Base-by-base conservation (phyloP, 345 rosid genomes). In the Turritis glabra region DNA sequence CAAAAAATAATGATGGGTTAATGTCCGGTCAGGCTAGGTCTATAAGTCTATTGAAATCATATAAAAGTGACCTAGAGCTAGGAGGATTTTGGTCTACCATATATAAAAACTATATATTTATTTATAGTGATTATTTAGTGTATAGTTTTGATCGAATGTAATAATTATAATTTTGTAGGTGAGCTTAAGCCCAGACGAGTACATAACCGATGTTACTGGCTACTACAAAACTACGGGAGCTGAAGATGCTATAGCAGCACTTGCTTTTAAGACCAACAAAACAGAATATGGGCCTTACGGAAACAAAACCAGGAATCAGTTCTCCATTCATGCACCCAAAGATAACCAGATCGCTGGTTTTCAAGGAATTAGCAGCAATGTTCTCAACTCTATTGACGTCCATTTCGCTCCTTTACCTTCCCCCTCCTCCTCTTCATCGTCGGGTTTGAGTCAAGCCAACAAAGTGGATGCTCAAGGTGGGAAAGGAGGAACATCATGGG, bases 401-500 rank as follows among this genome's bases (percentile, higher is more conserved):
- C 75, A 76, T 65, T 76, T 76, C 54, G 80, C 71, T 40, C 80
- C 75, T 1, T 41, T 69, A 43, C 75, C 75, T 0, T 59, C 77
- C 4, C 32, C 71, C 15, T 22, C 58, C 1, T 5, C 73, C 10
- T 11, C 71, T 33, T 61, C 61, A 41, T 43, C 77, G 9, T 73
- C 66, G n/a, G 35, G 11, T 53, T 51, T 26, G 61, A 23, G 71
- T 22, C 29, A 47, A 33, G 60, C 65, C 30, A 77, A 77, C 65
- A 72, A 65, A 66, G 60, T 78, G 25, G 74, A 78, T 29, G 77
- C 81, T 40, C 57, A 72, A 50, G 81, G 81, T 66, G 81, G 81
- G 15, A 17, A 25, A 78, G 77, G 77, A 27, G 77, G 73, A 60
- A 41, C 57, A 21, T 41, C 81, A 7, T 78, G 67, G 63, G 81